Evolutionary conservation across 192 early-diverging fungal genomes (phyloP).

Genomic region (Coemansia sp.): DNA sequence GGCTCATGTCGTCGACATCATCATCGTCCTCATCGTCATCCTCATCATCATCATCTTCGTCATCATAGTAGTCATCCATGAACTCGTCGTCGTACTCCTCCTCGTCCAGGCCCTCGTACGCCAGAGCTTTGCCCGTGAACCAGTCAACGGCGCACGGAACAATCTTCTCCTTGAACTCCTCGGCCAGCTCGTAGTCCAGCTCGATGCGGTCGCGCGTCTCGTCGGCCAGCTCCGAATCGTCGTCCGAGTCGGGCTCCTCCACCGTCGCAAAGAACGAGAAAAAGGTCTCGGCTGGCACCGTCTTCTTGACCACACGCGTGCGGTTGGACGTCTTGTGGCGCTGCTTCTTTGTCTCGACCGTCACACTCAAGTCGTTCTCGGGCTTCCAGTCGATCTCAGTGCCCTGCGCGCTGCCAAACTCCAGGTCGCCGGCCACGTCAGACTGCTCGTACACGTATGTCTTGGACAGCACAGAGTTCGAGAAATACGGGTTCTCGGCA

Average conservation of each 20-base stretch:
- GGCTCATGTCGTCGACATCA: slow-evolving; percentile 46
- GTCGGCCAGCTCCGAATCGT: slow-evolving; percentile 71
- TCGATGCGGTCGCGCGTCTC: slow-evolving; percentile 86
- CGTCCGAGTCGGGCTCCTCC: slow-evolving; percentile 72
- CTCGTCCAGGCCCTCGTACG: slow-evolving; percentile 60
- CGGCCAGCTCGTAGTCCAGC: slow-evolving; percentile 94
- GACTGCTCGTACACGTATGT: slow-evolving; percentile 90
- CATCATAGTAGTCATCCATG: slow-evolving; percentile 51
- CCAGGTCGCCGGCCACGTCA: slow-evolving; percentile 76
- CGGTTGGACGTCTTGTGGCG: slow-evolving; percentile 98
- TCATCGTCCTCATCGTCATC: slow-evolving; percentile 45
- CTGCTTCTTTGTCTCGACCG: slow-evolving; percentile 97
- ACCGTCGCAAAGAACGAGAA: slow-evolving; percentile 92
- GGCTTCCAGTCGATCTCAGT: slow-evolving; percentile 95
- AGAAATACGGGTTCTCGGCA: slow-evolving; percentile 84
- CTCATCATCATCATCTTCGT: slow-evolving; percentile 45
- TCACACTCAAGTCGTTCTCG: slow-evolving; percentile 91
- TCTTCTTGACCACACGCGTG: slow-evolving; percentile 96
- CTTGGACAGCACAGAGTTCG: slow-evolving; percentile 84
- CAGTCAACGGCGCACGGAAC: slow-evolving; percentile 95
- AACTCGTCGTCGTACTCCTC: slow-evolving; percentile 45
- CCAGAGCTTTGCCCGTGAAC: slow-evolving; percentile 97
- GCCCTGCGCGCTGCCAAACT: slow-evolving; percentile 92
- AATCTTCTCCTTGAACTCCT: slow-evolving; percentile 98
- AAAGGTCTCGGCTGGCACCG: slow-evolving; percentile 94